phyloP scores from a whole-genome alignment of 2,329 filamentous ascomycete species.

The Emergomyces pasteurianus region DNA sequence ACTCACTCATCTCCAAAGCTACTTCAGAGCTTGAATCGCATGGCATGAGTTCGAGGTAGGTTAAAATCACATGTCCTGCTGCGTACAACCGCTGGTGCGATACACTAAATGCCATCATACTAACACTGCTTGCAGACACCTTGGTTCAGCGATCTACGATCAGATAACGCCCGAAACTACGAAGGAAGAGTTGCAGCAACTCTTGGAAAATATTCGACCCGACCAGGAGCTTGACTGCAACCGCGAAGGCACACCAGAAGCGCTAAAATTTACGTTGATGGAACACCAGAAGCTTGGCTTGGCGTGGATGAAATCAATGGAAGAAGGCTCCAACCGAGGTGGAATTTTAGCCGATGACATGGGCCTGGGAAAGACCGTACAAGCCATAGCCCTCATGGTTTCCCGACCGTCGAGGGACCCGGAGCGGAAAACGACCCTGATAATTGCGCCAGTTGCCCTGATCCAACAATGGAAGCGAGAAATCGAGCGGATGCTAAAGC shows the following conservation, averaged over 20 bases:
- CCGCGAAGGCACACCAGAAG: constrained; percentile 56
- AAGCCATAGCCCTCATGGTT: constrained; percentile 66
- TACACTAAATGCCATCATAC: neutral
- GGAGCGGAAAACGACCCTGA: constrained; percentile 61
- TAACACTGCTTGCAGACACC: neutral
- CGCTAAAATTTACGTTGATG: constrained; percentile 58
- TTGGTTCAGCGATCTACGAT: neutral
- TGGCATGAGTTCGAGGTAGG: constrained; percentile 1
- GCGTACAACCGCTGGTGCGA: neutral
- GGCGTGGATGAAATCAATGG: constrained; percentile 64
- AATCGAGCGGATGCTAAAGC: constrained; percentile 56
- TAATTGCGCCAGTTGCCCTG: constrained; percentile 68
- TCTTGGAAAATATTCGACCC: constrained; percentile 61
- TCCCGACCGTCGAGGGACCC: constrained; percentile 49
- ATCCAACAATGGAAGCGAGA: constrained; percentile 78
- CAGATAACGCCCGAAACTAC: constrained; percentile 38
- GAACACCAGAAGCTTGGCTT: constrained; percentile 71
- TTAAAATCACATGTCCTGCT: too few species aligned
- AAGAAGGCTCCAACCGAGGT: constrained; percentile 58
- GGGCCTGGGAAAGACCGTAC: constrained; percentile 76
- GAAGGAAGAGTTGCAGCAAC: constrained; percentile 55
- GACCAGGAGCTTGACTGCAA: constrained; percentile 53
- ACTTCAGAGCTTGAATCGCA: neutral
- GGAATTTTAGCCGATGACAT: constrained; percentile 72
- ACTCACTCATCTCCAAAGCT: neutral